Percentiles rank a stretch among this genome's conserved stretches.
phyloP scores from a whole-genome alignment of 495 filamentous ascomycete genomes.

The Neurospora sp. region DNA sequence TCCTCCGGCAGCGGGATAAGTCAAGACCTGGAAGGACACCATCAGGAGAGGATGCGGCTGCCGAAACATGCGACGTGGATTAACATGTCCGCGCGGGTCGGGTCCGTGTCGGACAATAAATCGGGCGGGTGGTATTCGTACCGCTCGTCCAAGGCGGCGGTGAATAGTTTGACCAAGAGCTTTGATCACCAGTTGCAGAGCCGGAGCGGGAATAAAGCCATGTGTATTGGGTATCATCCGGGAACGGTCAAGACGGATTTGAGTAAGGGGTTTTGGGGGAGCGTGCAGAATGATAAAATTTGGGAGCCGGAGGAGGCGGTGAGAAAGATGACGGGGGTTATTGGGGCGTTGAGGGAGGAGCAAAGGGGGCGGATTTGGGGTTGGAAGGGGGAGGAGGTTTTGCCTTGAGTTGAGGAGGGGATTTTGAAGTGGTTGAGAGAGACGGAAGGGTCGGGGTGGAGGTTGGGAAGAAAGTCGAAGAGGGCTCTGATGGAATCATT shows the following conservation, averaged over 20 bases:
- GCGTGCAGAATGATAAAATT: constrained; percentile 47
- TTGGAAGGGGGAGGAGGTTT: constrained; percentile 63
- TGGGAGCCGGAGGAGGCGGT: constrained; percentile 54
- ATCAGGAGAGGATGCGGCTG: neutral
- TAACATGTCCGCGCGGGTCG: constrained; percentile 68
- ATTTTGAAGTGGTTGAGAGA: too few relatives aligned
- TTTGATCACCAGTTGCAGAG: constrained; percentile 59
- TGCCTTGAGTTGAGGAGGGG: constrained; percentile 32
- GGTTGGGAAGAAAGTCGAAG: neutral
- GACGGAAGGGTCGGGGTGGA: too few relatives aligned
- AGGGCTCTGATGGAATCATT: neutral
- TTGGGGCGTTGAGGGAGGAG: constrained; percentile 37
- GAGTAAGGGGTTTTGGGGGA: constrained; percentile 61
- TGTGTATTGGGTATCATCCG: constrained; percentile 67
- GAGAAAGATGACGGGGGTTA: constrained; percentile 43
- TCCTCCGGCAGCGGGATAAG: neutral
- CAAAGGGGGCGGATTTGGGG: constrained; percentile 66
- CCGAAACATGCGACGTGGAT: constrained; percentile 49
- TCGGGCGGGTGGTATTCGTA: constrained; percentile 71
- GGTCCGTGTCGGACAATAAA: constrained; percentile 58
- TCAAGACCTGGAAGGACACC: neutral
- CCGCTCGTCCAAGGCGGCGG: constrained; percentile 60
- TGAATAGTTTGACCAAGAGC: constrained; percentile 60
- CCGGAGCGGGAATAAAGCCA: constrained; percentile 45
- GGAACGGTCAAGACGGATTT: constrained; percentile 73